phyloP scores from a whole-genome alignment of 2,329 filamentous ascomycete species.

The Penicillium crustosum region DNA sequence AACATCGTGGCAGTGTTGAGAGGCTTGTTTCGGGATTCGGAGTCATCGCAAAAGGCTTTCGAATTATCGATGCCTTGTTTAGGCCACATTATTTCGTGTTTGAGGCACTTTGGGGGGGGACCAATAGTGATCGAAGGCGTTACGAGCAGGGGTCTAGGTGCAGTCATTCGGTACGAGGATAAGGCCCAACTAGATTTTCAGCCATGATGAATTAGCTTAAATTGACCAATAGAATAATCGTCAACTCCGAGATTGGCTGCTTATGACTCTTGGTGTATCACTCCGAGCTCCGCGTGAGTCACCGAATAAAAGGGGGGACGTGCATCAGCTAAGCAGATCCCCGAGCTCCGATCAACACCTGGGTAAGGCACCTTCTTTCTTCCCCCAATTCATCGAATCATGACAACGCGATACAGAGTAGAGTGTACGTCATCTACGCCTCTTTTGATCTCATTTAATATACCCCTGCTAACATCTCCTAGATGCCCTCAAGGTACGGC shows the following conservation, averaged over 20 bases:
- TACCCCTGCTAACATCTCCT: neutral
- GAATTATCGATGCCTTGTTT: neutral
- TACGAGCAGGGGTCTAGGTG: neutral
- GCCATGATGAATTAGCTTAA: neutral
- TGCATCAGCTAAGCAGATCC: neutral
- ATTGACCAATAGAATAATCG: neutral
- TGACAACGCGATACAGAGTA: conserved; percentile 57
- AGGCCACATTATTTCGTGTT: conserved; percentile 1
- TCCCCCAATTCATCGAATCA: conserved; percentile 19
- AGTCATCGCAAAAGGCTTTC: neutral
- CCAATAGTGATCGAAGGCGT: neutral
- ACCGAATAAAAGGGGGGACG: conserved; percentile 1
- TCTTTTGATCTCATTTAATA: neutral
- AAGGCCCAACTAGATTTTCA: neutral
- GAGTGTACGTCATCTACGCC: conserved; percentile 61
- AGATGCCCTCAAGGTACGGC: conserved; percentile 65
- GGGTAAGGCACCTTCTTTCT: neutral
- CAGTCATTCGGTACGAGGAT: neutral
- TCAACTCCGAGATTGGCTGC: neutral
- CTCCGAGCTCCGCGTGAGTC: conserved; percentile 4
- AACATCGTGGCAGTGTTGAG: neutral
- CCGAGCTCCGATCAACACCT: neutral
- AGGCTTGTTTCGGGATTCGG: neutral
- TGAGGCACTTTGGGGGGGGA: neutral
- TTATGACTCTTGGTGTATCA: too few relatives aligned